Conservation (phyloP, 306 rosid species). For the Crotalaria pallida region DNA sequence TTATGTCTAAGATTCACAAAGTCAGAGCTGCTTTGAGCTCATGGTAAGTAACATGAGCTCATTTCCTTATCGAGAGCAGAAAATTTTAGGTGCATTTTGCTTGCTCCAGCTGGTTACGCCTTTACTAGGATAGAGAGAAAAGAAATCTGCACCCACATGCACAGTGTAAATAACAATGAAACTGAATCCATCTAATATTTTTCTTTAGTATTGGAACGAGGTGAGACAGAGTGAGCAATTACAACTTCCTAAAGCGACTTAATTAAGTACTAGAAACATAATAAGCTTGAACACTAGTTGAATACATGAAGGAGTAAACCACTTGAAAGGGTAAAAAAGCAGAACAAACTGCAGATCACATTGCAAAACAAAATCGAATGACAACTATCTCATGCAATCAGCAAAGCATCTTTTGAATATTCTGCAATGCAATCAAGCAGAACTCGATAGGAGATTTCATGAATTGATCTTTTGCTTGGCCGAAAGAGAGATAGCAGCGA, state of each 20-base stretch:
- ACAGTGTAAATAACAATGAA: neutral
- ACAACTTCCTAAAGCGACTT: constrained; percentile 36
- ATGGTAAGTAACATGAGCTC: too few species aligned
- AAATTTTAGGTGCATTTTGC: too few species aligned
- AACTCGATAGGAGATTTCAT: neutral
- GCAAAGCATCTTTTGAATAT: constrained; percentile 10
- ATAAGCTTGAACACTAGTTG: constrained; percentile 18
- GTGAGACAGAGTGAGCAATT: constrained; percentile 19
- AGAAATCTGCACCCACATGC: neutral
- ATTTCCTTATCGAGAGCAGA: too few species aligned
- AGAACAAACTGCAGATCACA: constrained; percentile 26
- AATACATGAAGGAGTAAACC: constrained; percentile 12
- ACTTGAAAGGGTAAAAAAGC: neutral
- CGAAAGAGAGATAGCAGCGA: neutral
- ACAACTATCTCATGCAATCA: constrained; percentile 15
- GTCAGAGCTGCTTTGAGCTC: too few species aligned
- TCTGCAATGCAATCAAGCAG: constrained; percentile 6
- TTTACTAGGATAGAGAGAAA: too few species aligned
- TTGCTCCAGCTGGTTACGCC: too few species aligned
- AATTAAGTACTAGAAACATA: constrained; percentile 15
- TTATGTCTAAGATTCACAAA: too few species aligned
- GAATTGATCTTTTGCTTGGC: neutral
- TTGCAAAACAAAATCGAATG: neutral
- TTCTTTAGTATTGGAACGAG: constrained; percentile 20
- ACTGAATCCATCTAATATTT: constrained; percentile 30